Conservation (phyloP, 768 basidiomycete genomes). For the Phaffia tasmanica region DNA sequence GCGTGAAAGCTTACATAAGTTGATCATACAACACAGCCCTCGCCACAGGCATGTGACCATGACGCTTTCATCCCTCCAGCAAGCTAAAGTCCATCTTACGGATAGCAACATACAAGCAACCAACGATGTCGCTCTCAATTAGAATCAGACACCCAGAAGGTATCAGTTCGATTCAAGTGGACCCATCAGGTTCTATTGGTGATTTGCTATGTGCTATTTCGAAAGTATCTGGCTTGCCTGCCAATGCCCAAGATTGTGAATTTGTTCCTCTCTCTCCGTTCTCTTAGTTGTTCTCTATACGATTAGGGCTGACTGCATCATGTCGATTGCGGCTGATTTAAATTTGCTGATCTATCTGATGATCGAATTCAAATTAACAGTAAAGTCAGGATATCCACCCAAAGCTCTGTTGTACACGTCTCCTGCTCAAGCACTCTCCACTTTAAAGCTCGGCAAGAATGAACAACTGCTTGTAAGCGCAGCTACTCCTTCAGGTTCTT, state of each 20-base stretch:
- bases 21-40: too few relatives aligned
- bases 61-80: too few relatives aligned
- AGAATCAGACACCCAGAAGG: conserved; percentile 79
- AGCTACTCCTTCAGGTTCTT: conserved; percentile 17
- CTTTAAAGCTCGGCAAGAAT: conserved; percentile 62
- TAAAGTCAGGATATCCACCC: conserved; percentile 66
- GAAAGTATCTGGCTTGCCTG: conserved; percentile 54
- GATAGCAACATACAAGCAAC: too few relatives aligned
- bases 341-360: not conserved
- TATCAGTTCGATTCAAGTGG: conserved; percentile 61
- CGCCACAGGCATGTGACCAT: too few relatives aligned
- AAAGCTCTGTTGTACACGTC: conserved; percentile 52
- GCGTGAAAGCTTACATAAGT: too few relatives aligned
- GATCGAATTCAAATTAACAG: conserved; percentile 26
- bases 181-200: conserved; percentile 54
- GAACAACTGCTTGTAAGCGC: conserved; percentile 74
- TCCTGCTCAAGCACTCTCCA: conserved; percentile 61
- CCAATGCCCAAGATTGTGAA: conserved; percentile 68
- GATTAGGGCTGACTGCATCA: too few relatives aligned
- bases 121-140: conserved; percentile 33
- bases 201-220: conserved; percentile 67
- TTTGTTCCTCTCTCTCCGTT: conserved; percentile 24
- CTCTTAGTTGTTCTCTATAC: not conserved
- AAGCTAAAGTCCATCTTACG: too few relatives aligned
- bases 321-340: too few relatives aligned